Conservation (phyloP, 176 grass and related monocot genomes). For the Thalia dealbata region DNA sequence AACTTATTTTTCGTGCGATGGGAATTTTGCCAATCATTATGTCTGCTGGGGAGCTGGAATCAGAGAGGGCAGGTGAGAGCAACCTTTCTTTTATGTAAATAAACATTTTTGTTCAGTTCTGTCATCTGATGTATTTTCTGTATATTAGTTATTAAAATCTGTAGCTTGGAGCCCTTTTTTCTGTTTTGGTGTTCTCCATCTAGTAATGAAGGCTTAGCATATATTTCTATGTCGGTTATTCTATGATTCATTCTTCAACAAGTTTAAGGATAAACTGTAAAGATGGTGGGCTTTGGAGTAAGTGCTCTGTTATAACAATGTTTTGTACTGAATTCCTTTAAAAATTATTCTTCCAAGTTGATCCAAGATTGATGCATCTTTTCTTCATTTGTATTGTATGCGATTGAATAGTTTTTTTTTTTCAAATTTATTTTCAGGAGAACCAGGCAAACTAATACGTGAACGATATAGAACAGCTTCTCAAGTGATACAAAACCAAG, state of each 20-base stretch:
- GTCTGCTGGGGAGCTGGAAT: slow-evolving; percentile 93
- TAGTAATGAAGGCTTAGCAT: background rate
- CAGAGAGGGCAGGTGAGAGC: slow-evolving; percentile 67
- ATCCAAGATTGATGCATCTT: background rate
- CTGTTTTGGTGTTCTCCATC: background rate
- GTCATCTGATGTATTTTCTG: background rate
- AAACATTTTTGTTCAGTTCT: background rate
- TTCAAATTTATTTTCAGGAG: slow-evolving; percentile 45
- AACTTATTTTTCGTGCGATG: slow-evolving; percentile 91
- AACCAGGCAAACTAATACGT: slow-evolving; percentile 81
- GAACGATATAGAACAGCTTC: slow-evolving; percentile 79
- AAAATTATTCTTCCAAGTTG: background rate
- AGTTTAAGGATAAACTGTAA: background rate
- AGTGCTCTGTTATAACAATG: background rate
- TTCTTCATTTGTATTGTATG: background rate
- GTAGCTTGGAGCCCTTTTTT: background rate
- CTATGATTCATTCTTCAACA: background rate
- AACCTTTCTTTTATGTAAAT: background rate
- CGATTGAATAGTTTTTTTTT: slow-evolving; percentile 10
- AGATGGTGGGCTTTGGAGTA: background rate
- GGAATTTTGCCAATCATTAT: slow-evolving; percentile 87
- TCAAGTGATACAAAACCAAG: slow-evolving; percentile 94
- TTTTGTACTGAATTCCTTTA: background rate
- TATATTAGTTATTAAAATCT: background rate
- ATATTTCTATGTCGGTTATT: background rate